phyloP scores from a whole-genome alignment of 1,139 yeast genomes.

The Blastobotrys malaysiensis region DNA sequence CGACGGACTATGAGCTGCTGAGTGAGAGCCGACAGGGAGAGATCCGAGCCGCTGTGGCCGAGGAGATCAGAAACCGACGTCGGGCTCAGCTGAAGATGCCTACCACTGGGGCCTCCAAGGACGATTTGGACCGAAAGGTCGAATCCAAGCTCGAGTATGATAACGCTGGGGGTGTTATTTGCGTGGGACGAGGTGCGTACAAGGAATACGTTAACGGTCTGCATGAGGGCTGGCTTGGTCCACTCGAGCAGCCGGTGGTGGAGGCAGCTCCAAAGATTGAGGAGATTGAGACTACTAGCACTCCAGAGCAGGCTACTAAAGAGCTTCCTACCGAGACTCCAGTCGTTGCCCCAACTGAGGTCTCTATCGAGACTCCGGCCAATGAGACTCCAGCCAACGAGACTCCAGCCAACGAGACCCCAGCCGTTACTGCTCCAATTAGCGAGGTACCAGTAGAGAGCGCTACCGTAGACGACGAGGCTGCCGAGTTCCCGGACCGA shows the following conservation, averaged over 20 bases:
- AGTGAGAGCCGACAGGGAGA: slow-evolving; percentile 72
- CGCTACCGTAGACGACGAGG: slow-evolving; percentile 10
- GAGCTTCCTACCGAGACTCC: slow-evolving; percentile 5
- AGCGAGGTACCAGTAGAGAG: slow-evolving; percentile 3
- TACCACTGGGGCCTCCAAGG: slow-evolving; percentile 18
- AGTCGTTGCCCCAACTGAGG: neutral
- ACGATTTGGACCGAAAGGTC: slow-evolving; percentile 29
- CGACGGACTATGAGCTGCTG: slow-evolving; percentile 75
- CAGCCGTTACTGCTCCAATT: neutral
- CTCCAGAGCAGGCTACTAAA: slow-evolving; percentile 8
- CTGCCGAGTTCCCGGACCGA: slow-evolving; percentile 22
- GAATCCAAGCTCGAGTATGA: slow-evolving; percentile 28
- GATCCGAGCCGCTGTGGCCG: slow-evolving; percentile 75
- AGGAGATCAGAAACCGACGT: slow-evolving; percentile 68
- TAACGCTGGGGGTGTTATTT: slow-evolving; percentile 73
- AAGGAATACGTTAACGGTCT: slow-evolving; percentile 87
- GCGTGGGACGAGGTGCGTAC: slow-evolving; percentile 93
- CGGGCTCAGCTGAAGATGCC: slow-evolving; percentile 34
- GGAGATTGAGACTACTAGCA: slow-evolving; percentile 2
- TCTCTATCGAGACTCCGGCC: neutral
- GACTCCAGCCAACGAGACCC: too few species aligned
- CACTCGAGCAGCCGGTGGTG: slow-evolving; percentile 55
- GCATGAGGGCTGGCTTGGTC: slow-evolving; percentile 94
- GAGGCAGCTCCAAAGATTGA: slow-evolving; percentile 10
- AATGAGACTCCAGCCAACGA: too few species aligned